Evolutionary conservation across 73 alveolate genomes (phyloP), one percentile per base, ranked within the genome.

Genomic region (Stentor roeselii): DNA sequence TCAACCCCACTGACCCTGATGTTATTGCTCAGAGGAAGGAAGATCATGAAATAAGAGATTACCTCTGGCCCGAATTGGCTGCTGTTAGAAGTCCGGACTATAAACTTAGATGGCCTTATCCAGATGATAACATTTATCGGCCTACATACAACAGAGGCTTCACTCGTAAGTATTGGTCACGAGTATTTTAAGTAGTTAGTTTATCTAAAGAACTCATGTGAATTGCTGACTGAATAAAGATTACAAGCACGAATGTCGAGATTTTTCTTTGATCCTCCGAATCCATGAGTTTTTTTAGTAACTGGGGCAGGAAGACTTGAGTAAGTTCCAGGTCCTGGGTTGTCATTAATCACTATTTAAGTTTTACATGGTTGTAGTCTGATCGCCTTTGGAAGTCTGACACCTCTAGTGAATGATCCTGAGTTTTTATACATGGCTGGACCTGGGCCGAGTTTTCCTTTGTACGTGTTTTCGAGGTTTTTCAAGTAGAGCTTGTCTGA

Each of bases 61-160:
- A 76, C 74, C 39, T 39, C 1, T 76, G 32, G 82, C 84, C 84
- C 0, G 3, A 14, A 6, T 14, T 15, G 2, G 0, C 42, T 15
- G 75, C 60, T 36, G 35, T 76, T 14, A 1, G 1, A 39, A 38
- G 39, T 37, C 36, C 30, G 39, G 39, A 37, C 67, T 76, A 41
- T 37, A 76, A 35, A 34, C 3, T 39, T 30, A 37, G n/a, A 39
- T 37, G 39, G n/a, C 84, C 74, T 21, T 41, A 27, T 35, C 84
- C 84, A 37, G 84, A 76, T 35, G 74, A 37, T 40, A 76, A 76
- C 39, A 76, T 37, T 39, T 76, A 76, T 41, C 30, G 74, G 14
- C 84, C 84, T n/a, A 41, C 74, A 15, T 76, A 21, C 34, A 76
- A 76, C 59, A 76, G 84, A 76, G 84, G 84, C 6, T 15, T n/a